Evolutionary conservation across 257 asterid species (phyloP).

Genomic region (Voacanga thouarsii): DNA sequence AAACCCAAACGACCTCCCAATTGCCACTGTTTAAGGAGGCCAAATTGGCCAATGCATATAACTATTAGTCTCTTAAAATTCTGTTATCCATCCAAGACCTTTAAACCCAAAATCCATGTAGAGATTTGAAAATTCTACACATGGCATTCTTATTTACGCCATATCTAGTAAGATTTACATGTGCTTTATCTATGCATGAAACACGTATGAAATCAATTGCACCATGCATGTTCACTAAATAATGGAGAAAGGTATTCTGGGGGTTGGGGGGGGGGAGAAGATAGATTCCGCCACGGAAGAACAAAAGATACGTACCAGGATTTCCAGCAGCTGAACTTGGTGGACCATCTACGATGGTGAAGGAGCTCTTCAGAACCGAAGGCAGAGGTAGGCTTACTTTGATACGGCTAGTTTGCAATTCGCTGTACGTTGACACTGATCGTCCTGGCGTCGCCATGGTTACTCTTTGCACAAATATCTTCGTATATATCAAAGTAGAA

Average conservation of each 20-base stretch:
- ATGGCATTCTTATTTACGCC: neutral
- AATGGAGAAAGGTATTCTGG: too few species aligned
- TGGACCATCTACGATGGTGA: slow-evolving; percentile 73
- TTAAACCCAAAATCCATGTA: neutral
- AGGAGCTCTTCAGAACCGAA: slow-evolving; percentile 59
- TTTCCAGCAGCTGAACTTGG: slow-evolving; percentile 85
- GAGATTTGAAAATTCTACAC: neutral
- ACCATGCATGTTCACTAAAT: neutral
- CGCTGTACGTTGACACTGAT: slow-evolving; percentile 60
- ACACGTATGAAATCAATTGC: too few species aligned
- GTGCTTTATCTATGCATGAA: neutral
- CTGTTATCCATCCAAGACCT: neutral
- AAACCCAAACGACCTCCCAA: too few species aligned
- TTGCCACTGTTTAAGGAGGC: too few species aligned
- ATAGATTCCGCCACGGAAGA: neutral
- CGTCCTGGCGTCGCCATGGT: slow-evolving; percentile 36
- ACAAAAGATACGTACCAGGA: slow-evolving; percentile 46
- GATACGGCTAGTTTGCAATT: slow-evolving; percentile 83
- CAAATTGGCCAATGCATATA: too few species aligned
- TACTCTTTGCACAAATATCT: neutral
- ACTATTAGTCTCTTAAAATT: neutral
- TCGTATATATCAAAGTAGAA: neutral
- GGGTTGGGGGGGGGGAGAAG: too few species aligned
- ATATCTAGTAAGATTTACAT: neutral
- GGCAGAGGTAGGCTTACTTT: slow-evolving; percentile 77